phyloP scores from a whole-genome alignment of 2,329 filamentous ascomycete genomes.

The Xylaria sp. region DNA sequence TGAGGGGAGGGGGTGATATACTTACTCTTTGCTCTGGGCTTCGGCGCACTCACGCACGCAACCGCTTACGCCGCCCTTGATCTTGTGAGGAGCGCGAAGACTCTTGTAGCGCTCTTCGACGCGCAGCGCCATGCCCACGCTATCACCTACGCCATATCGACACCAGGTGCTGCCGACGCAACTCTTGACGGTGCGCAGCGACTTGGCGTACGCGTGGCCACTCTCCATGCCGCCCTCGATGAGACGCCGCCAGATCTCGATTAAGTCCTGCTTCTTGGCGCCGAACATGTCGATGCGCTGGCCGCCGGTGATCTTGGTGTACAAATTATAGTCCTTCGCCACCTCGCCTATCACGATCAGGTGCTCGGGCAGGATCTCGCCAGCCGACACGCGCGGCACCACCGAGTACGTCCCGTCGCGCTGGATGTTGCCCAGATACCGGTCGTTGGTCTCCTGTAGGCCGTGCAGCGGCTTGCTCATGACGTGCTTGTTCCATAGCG shows the following conservation, averaged over 20 bases:
- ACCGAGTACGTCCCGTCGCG: slow-evolving; percentile 91
- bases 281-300: slow-evolving; percentile 95
- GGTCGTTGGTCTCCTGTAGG: slow-evolving; percentile 89
- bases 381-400: slow-evolving; percentile 79
- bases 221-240: slow-evolving; percentile 88
- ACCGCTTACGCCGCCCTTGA: slow-evolving; percentile 88
- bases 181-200: slow-evolving; percentile 85
- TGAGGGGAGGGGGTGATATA: slow-evolving; percentile 20
- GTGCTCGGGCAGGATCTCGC: slow-evolving; percentile 87
- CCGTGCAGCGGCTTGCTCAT: slow-evolving; percentile 74
- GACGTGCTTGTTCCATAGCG: slow-evolving; percentile 82
- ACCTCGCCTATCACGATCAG: slow-evolving; percentile 83
- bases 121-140: slow-evolving; percentile 86
- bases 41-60: slow-evolving; percentile 94
- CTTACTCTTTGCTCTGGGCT: slow-evolving; percentile 87
- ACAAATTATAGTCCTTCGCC: slow-evolving; percentile 81
- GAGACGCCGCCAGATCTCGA: slow-evolving; percentile 80
- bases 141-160: slow-evolving; percentile 85
- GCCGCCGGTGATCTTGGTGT: slow-evolving; percentile 91
- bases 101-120: slow-evolving; percentile 92
- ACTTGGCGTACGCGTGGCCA: slow-evolving; percentile 90
- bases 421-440: slow-evolving; percentile 88
- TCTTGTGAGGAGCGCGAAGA: slow-evolving; percentile 85
- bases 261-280: slow-evolving; percentile 83
- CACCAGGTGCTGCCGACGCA: slow-evolving; percentile 94